A percentile compares a stretch with the other conserved stretches of the same genome.
Evolutionary conservation across 768 basidiomycete species (phyloP).

Genomic region (Trametes coccinea): DNA sequence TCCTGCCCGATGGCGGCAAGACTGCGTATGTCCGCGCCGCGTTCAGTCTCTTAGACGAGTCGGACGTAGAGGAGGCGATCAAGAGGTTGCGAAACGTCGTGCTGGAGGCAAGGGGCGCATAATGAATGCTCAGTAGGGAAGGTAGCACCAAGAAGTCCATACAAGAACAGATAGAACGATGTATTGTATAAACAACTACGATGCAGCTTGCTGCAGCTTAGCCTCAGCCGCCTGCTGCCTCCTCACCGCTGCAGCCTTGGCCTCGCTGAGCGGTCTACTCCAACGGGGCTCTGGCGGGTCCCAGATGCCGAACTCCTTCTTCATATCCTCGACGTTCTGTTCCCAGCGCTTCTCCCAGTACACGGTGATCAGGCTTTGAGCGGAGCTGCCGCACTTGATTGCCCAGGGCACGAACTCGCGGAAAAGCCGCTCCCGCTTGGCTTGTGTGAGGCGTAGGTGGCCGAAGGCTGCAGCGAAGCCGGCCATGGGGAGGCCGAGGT

Average conservation of each 20-base stretch:
- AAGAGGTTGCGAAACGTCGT: slow-evolving; percentile 48
- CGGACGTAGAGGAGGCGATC: slow-evolving; percentile 76
- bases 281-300: slow-evolving; percentile 77
- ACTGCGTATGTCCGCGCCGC: slow-evolving; percentile 83
- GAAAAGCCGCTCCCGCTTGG: slow-evolving; percentile 49
- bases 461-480: slow-evolving; percentile 78
- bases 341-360: slow-evolving; percentile 98
- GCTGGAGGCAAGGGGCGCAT: slow-evolving; percentile 26
- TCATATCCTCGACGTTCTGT: slow-evolving; percentile 78
- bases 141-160: neutral
- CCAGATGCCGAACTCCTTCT: slow-evolving; percentile 82
- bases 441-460: slow-evolving; percentile 62
- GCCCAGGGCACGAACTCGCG: slow-evolving; percentile 93
- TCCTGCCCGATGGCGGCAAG: slow-evolving; percentile 71
- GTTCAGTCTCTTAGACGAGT: slow-evolving; percentile 70
- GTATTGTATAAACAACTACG: slow-evolving; percentile 3
- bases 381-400: slow-evolving; percentile 73
- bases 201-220: neutral
- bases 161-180: neutral
- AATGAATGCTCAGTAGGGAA: neutral
- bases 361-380: slow-evolving; percentile 79
- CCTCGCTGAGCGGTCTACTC: slow-evolving; percentile 65
- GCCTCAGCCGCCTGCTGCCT: slow-evolving; percentile 5
- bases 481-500: slow-evolving; percentile 88
- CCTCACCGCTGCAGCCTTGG: slow-evolving; percentile 44